Conservation (phyloP, 345 rosid species). For the Eucalyptus polybractea region DNA sequence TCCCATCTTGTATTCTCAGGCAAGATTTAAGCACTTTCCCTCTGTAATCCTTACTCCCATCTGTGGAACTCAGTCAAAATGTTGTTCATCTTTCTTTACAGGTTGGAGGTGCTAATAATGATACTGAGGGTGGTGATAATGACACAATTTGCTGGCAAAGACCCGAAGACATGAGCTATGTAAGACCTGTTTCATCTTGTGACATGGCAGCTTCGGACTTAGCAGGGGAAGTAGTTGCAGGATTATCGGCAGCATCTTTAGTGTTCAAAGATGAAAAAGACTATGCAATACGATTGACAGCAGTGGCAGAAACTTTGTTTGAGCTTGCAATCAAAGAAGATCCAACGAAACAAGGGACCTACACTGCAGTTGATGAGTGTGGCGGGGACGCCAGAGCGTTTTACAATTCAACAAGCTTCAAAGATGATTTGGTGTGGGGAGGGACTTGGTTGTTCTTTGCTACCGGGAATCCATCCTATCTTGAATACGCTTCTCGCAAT, state of each 20-base stretch:
- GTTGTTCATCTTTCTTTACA: neutral
- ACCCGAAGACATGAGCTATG: slow-evolving; percentile 49
- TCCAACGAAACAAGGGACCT: slow-evolving; percentile 5
- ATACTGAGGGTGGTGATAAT: neutral
- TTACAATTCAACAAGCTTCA: slow-evolving; percentile 37
- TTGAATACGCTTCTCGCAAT: slow-evolving; percentile 18
- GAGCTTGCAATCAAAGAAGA: slow-evolving; percentile 9
- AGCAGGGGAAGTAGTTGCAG: slow-evolving; percentile 45
- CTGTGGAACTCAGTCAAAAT: neutral
- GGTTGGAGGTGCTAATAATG: slow-evolving; percentile 34
- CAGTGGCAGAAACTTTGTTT: slow-evolving; percentile 22
- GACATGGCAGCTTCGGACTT: slow-evolving; percentile 29
- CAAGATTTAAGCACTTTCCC: neutral
- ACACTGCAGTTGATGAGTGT: slow-evolving; percentile 16
- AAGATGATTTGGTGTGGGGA: slow-evolving; percentile 50
- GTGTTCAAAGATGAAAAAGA: slow-evolving; percentile 22
- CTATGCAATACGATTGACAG: slow-evolving; percentile 12
- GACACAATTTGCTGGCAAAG: slow-evolving; percentile 55
- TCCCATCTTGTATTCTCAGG: slow-evolving; percentile 44
- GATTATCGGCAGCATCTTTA: slow-evolving; percentile 44
- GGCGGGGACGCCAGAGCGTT: slow-evolving; percentile 30
- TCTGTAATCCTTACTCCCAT: neutral
- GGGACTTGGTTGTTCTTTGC: slow-evolving; percentile 54
- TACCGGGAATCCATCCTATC: slow-evolving; percentile 37
- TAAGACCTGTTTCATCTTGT: slow-evolving; percentile 33